Evolutionary conservation across 345 rosid genomes (phyloP).

Genomic region (Kernera saxatilis): DNA sequence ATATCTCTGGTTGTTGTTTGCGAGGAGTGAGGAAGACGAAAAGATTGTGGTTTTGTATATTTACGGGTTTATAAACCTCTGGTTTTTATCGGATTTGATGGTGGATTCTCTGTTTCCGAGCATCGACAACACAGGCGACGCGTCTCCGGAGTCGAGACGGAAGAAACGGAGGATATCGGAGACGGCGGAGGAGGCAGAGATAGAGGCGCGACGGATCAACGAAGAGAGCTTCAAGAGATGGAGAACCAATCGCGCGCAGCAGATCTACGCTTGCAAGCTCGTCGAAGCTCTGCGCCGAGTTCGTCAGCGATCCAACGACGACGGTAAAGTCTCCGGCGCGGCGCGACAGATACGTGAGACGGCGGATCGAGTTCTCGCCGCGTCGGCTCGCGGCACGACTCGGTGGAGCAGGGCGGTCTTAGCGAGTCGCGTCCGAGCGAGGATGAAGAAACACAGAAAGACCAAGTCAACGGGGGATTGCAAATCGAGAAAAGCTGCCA

Average conservation of each 20-base stretch:
- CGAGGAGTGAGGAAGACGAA: background rate
- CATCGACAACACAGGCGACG: constrained; percentile 22
- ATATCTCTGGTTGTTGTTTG: background rate
- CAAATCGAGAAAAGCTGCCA: constrained; percentile 30
- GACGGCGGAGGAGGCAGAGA: background rate
- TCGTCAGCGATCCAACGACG: constrained; percentile 30
- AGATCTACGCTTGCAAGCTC: constrained; percentile 67
- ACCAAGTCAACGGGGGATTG: constrained; percentile 30
- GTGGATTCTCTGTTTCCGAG: constrained; percentile 28
- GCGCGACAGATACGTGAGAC: constrained; percentile 42
- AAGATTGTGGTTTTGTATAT: background rate
- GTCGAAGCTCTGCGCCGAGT: constrained; percentile 53
- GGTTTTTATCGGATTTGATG: constrained; percentile 24
- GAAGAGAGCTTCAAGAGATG: constrained; percentile 40
- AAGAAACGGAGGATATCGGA: constrained; percentile 48
- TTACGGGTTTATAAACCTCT: background rate
- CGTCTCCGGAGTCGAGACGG: constrained; percentile 33
- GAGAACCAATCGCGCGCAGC: constrained; percentile 52
- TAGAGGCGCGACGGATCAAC: constrained; percentile 15
- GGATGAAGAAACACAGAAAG: constrained; percentile 42
- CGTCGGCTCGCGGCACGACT: constrained; percentile 51
- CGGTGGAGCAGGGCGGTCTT: constrained; percentile 79
- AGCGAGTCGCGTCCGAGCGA: constrained; percentile 36
- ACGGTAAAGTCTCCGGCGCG: constrained; percentile 28
- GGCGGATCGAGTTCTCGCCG: constrained; percentile 61